These are phyloP conservation scores for Pterocarpus santalinus DNA, from an alignment of 306 rosid genomes.

Conservation along the genomic window DNA sequence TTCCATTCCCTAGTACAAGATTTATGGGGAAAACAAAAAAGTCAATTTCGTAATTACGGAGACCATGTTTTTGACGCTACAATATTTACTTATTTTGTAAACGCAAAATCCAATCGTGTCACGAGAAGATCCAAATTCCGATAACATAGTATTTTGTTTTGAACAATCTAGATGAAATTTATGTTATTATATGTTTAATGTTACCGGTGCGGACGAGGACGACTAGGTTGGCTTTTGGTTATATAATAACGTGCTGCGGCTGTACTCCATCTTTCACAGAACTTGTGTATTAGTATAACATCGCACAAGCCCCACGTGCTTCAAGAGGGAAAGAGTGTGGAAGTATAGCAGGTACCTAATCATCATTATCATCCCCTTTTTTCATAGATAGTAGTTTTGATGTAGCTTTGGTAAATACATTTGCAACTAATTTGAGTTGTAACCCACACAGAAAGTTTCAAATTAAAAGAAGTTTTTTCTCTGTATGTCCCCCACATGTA, in stretches of 20 bases:
- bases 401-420: too few relatives aligned
- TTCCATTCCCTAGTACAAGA: too few relatives aligned
- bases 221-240: not conserved
- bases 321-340: conserved; percentile 36
- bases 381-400: not conserved
- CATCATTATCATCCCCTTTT: not conserved
- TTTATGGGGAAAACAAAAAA: too few relatives aligned
- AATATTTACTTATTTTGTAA: too few relatives aligned
- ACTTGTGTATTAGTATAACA: not conserved
- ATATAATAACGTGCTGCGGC: not conserved
- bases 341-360: conserved; percentile 5
- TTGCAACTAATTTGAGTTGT: too few relatives aligned
- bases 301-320: conserved; percentile 54
- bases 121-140: too few relatives aligned
- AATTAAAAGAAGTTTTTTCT: too few relatives aligned
- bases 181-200: not conserved
- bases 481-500: too few relatives aligned
- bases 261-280: not conserved
- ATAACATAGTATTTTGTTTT: too few relatives aligned
- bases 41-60: too few relatives aligned
- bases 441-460: too few relatives aligned
- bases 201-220: not conserved
- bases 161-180: not conserved
- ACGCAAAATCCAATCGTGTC: not conserved
- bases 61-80: too few relatives aligned